phyloP scores from a whole-genome alignment of 352 stramenopile genomes.

The Pythium plurisporium region DNA sequence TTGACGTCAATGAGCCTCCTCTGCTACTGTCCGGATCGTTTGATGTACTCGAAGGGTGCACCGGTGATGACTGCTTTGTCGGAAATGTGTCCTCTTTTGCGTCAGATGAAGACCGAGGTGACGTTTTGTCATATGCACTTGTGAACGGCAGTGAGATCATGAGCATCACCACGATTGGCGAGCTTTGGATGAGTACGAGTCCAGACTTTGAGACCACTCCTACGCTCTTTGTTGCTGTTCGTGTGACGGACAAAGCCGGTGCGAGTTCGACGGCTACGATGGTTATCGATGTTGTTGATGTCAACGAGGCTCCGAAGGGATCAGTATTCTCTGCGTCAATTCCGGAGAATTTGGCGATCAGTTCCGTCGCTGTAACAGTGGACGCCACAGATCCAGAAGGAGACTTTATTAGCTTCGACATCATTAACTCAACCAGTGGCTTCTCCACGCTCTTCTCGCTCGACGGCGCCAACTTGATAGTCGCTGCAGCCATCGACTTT shows the following conservation, averaged over 20 bases:
- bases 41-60: slow-evolving; percentile 44
- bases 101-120: slow-evolving; percentile 41
- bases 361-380: slow-evolving; percentile 23
- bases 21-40: slow-evolving; percentile 36
- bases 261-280: slow-evolving; percentile 19
- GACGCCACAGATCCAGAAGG: slow-evolving; percentile 35
- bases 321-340: slow-evolving; percentile 25
- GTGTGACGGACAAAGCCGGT: slow-evolving; percentile 29
- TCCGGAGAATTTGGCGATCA: slow-evolving; percentile 33
- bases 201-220: slow-evolving; percentile 27
- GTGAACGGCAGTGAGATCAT: slow-evolving; percentile 19
- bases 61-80: slow-evolving; percentile 34
- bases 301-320: slow-evolving; percentile 39
- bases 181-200: slow-evolving; percentile 14
- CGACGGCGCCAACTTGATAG: neutral
- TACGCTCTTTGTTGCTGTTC: slow-evolving; percentile 8
- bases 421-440: slow-evolving; percentile 13
- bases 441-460: slow-evolving; percentile 18
- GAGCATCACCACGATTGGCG: neutral
- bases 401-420: slow-evolving; percentile 21
- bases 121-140: slow-evolving; percentile 31
- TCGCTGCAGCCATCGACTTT: slow-evolving; percentile 18
- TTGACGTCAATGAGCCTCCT: slow-evolving; percentile 41
- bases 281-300: slow-evolving; percentile 36
- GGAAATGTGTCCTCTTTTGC: slow-evolving; percentile 35